A percentile compares a stretch with the other conserved stretches of the same genome.
Conservation (phyloP, 2,329 filamentous ascomycete species). For the Rhytidhysteron rufulum region DNA sequence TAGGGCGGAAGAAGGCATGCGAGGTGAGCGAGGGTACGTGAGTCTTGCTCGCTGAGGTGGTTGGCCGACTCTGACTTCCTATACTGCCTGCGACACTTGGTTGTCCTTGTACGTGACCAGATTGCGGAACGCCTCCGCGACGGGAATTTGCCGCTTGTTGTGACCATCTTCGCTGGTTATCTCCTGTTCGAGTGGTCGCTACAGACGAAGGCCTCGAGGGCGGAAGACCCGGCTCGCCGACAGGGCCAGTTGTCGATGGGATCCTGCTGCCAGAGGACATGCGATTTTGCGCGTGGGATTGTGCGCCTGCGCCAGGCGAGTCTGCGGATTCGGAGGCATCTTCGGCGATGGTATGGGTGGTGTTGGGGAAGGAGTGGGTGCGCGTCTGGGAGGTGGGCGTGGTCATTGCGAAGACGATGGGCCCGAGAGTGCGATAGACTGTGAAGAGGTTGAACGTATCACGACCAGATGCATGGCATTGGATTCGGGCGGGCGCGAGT, state of each 20-base stretch:
- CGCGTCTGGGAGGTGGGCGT: conserved; percentile 13
- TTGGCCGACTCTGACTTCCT: conserved; percentile 43
- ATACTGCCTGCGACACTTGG: conserved; percentile 44
- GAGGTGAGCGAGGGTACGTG: conserved; percentile 88
- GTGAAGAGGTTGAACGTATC: conserved; percentile 11
- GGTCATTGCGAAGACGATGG: conserved; percentile 28
- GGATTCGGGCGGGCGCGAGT: conserved; percentile 8
- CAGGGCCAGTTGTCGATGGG: conserved; percentile 41
- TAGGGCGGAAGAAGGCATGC: conserved; percentile 89
- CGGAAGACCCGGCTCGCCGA: conserved; percentile 46
- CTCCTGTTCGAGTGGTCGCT: conserved; percentile 32
- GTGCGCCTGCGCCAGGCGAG: conserved; percentile 15
- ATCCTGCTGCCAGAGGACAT: conserved; percentile 32
- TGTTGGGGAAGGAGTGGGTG: conserved; percentile 13
- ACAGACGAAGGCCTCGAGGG: conserved; percentile 45
- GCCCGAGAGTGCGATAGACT: conserved; percentile 18
- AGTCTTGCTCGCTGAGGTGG: conserved; percentile 70
- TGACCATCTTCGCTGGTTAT: conserved; percentile 50
- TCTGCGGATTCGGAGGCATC: conserved; percentile 52
- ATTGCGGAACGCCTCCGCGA: conserved; percentile 40
- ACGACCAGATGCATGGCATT: conserved; percentile 32
- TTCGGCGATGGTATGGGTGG: conserved; percentile 63
- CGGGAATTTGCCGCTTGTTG: conserved; percentile 56
- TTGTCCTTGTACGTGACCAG: conserved; percentile 21
- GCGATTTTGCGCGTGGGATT: conserved; percentile 21